phyloP scores from a whole-genome alignment of 495 filamentous ascomycete genomes.

The Podospora anserina region DNA sequence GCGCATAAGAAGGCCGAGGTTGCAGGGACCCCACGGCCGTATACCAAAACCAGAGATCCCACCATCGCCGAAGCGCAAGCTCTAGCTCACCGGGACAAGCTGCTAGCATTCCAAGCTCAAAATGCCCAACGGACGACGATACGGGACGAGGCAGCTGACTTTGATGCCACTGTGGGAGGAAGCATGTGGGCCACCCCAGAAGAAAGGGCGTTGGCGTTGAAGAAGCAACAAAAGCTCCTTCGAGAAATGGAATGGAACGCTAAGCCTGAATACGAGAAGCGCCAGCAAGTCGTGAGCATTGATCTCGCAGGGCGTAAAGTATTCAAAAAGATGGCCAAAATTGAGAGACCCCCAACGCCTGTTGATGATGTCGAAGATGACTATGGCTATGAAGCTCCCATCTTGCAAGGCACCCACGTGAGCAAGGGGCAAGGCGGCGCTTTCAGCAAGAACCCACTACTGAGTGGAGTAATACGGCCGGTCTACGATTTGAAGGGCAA shows the following conservation, averaged over 20 bases:
- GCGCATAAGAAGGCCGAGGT: constrained; percentile 63
- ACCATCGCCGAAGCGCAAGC: constrained; percentile 54
- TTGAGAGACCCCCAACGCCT: constrained; percentile 51
- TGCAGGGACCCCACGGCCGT: constrained; percentile 40
- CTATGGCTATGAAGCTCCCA: not conserved
- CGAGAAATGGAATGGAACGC: constrained; percentile 88
- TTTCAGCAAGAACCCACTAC: constrained; percentile 80
- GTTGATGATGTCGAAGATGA: constrained; percentile 39
- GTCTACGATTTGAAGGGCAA: constrained; percentile 60
- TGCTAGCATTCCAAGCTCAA: constrained; percentile 81
- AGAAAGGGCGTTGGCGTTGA: constrained; percentile 82
- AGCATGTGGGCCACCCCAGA: constrained; percentile 86
- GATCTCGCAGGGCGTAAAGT: constrained; percentile 77
- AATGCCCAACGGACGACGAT: constrained; percentile 86
- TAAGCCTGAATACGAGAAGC: constrained; percentile 89
- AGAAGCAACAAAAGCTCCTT: constrained; percentile 83
- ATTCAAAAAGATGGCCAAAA: constrained; percentile 65
- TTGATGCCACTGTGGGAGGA: constrained; percentile 66
- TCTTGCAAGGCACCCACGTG: constrained; percentile 27
- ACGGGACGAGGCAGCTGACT: constrained; percentile 90
- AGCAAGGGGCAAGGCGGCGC: constrained; percentile 42
- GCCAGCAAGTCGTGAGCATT: constrained; percentile 79
- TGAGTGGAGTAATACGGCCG: constrained; percentile 76
- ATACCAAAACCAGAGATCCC: constrained; percentile 37
- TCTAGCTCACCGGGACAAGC: constrained; percentile 73